These are phyloP conservation scores for Coccomyxa subellipsoidea DNA, from an alignment of 163 green algal genomes.

Conservation along the genomic window DNA sequence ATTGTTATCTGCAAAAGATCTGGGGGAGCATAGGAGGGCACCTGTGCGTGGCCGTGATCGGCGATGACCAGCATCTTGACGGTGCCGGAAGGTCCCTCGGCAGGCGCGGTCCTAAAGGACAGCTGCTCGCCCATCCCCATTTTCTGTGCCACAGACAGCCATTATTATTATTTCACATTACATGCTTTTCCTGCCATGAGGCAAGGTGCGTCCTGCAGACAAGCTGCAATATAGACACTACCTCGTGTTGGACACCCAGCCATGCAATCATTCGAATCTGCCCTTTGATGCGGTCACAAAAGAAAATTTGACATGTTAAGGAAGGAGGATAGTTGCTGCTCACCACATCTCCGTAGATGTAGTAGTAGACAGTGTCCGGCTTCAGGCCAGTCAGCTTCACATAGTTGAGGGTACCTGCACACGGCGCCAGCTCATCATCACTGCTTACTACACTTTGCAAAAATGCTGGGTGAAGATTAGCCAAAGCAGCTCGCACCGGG, in stretches of 20 bases:
- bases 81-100: neutral
- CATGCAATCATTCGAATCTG: too few species aligned
- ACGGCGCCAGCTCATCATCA: neutral
- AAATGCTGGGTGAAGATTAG: neutral
- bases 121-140: neutral
- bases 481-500: conserved; percentile 15
- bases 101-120: neutral
- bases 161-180: too few species aligned
- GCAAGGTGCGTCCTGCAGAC: too few species aligned
- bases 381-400: conserved; percentile 24
- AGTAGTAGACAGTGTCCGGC: conserved; percentile 28
- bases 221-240: too few species aligned
- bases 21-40: neutral
- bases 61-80: neutral
- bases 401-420: conserved; percentile 19
- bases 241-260: too few species aligned
- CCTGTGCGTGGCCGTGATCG: neutral
- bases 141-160: neutral
- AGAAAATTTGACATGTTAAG: too few species aligned
- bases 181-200: too few species aligned
- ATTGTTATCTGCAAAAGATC: neutral
- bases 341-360: conserved; percentile 36
- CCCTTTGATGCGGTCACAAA: too few species aligned
- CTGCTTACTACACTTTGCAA: too few species aligned
- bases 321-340: too few species aligned